Conservation (phyloP, 306 rosid genomes). For the Quercus bicolor region DNA sequence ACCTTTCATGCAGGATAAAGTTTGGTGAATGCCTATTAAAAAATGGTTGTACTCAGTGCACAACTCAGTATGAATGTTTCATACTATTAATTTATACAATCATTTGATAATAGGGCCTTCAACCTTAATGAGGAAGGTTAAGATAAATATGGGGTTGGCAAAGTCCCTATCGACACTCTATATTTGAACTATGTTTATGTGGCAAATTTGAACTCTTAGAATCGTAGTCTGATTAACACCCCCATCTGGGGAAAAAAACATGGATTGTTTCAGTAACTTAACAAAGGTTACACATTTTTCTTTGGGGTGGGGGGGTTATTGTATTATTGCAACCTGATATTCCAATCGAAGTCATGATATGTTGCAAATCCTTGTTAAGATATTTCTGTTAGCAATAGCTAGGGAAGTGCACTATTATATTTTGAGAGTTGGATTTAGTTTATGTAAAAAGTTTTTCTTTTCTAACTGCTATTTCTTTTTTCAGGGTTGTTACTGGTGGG, state of each 20-base stretch:
- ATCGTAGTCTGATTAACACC: no score
- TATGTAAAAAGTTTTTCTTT: not conserved
- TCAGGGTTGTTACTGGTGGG: slow-evolving; percentile 68
- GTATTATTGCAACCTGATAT: not conserved
- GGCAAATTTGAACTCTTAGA: no score
- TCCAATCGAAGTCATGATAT: not conserved
- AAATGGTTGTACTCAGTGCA: no score
- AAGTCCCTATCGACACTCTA: no score
- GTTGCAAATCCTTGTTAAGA: not conserved
- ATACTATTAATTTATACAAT: not conserved
- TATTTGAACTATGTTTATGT: no score
- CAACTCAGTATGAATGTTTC: not conserved
- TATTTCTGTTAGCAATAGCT: not conserved
- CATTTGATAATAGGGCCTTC: not conserved
- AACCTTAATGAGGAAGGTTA: not conserved
- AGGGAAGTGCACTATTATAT: not conserved
- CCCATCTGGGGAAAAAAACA: not conserved
- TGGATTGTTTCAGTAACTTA: not conserved
- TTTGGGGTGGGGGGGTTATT: not conserved
- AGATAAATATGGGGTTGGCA: not conserved
- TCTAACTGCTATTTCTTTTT: slow-evolving; percentile 30
- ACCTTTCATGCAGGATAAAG: slow-evolving; percentile 16
- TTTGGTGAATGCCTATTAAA: not conserved
- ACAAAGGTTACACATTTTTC: not conserved
- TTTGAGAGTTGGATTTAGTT: not conserved